phyloP scores from a whole-genome alignment of 2,329 filamentous ascomycete genomes.

The Xylaria sp. region DNA sequence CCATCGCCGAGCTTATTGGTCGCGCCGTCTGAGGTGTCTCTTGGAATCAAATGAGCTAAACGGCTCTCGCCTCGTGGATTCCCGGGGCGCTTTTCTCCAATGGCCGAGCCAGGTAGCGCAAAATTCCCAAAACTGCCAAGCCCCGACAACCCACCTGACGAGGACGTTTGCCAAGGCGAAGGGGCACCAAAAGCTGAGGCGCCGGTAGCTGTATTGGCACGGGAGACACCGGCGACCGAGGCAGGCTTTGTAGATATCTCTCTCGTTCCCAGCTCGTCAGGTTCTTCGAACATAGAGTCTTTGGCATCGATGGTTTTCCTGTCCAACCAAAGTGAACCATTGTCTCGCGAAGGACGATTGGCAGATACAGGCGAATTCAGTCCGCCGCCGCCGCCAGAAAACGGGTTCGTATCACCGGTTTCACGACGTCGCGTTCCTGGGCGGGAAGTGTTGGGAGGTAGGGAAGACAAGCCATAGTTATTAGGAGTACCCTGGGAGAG shows the following conservation, averaged over 20 bases:
- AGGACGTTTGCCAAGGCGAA: conserved; percentile 53
- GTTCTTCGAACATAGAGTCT: conserved; percentile 58
- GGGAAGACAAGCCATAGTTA: conserved; percentile 72
- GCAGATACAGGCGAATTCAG: conserved; percentile 66
- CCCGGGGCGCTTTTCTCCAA: conserved; percentile 76
- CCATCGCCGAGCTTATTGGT: conserved; percentile 58
- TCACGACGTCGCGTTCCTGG: conserved; percentile 83
- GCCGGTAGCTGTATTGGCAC: conserved; percentile 59
- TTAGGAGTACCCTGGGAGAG: conserved; percentile 72
- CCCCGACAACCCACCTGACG: conserved; percentile 62
- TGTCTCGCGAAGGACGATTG: conserved; percentile 67
- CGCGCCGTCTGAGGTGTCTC: conserved; percentile 73
- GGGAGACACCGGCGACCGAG: conserved; percentile 55
- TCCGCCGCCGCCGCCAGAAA: conserved; percentile 49
- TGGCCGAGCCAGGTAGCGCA: conserved; percentile 65
- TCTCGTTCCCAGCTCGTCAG: conserved; percentile 49
- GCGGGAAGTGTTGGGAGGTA: conserved; percentile 72
- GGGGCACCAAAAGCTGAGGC: conserved; percentile 49
- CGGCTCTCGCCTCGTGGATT: conserved; percentile 77
- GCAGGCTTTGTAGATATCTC: conserved; percentile 41
- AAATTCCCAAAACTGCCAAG: conserved; percentile 93
- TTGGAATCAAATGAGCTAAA: conserved; percentile 83
- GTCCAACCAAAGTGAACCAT: conserved; percentile 62
- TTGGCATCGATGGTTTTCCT: conserved; percentile 60
- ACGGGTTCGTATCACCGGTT: conserved; percentile 73